Evolutionary conservation across 257 asterid genomes (phyloP), one percentile per base, ranked within the genome.

Genomic region (Solanum ossicruentum): DNA sequence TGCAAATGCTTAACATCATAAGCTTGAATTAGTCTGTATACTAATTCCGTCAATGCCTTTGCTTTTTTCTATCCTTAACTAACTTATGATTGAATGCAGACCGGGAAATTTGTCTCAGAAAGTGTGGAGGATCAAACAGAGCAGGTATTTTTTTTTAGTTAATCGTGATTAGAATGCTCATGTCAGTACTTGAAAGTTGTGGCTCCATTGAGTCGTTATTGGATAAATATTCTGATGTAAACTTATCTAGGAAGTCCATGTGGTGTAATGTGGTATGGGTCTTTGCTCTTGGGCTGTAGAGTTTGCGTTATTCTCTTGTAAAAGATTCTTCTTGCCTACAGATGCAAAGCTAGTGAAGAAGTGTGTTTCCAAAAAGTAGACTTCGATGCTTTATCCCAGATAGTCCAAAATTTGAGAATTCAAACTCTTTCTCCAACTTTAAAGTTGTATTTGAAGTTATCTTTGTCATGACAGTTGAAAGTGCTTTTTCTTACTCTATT

Each of bases 51-150:
- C 55, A 28, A 17, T 70, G 57, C 9, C 23, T 77, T 32, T 32
- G 58, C 23, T 54, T 11, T 18, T 3, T 66, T 45, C 66, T 15
- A 65, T 17, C 10, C 11, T 78, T 85, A 6, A 61, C 65, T 84
- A 43, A 51, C 87, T 83, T 32, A 6, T 49, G 65, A 78, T 84
- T 84, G 69, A 23, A 85, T 93, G 88, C 94, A 97, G 98, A 94
- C 98, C 13, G 99, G 99, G 85, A 92, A 94, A 85, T 94, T 97
- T 83, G 92, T 95, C 85, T 95, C 99, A 0, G 98, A 95, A n/a
- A 73, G 67, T 32, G 97, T 97, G 32, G 99, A 97, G 92, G 98
- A 92, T 26, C 99, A 97, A 89, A 95, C 99, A 18, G 98, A 95
- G 91, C 99, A 95, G 99, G 99, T 95, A 92, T 32, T 32, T 77